Evolutionary conservation across 345 rosid genomes (phyloP).

Genomic region (Geranium brycei): DNA sequence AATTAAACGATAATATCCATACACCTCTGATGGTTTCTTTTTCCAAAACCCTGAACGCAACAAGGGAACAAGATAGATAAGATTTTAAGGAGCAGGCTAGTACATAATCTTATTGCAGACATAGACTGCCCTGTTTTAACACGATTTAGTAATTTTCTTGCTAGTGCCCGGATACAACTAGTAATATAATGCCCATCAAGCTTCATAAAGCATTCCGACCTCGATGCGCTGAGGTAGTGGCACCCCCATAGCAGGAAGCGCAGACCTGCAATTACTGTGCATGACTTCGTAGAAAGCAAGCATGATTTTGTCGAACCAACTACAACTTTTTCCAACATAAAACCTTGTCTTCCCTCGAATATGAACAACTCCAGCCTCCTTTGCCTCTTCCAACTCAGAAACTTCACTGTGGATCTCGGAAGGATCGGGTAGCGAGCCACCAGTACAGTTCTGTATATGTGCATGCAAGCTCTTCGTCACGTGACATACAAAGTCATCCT

Average conservation of each 20-base stretch:
- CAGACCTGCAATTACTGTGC: slow-evolving; percentile 52
- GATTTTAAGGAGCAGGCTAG: no score
- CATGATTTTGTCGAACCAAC: slow-evolving; percentile 40
- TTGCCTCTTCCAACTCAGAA: slow-evolving; percentile 26
- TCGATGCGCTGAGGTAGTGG: slow-evolving; percentile 38
- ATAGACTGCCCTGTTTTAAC: no score
- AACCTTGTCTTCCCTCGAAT: slow-evolving; percentile 58
- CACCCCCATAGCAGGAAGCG: slow-evolving; percentile 45
- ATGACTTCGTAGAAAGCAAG: slow-evolving; percentile 48
- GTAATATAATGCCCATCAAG: slow-evolving; percentile 12
- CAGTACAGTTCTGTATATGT: slow-evolving; percentile 16
- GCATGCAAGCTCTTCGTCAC: slow-evolving; percentile 28
- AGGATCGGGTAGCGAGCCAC: slow-evolving; percentile 1
- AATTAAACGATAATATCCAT: no score
- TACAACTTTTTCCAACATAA: slow-evolving; percentile 26
- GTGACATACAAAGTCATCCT: slow-evolving; percentile 34
- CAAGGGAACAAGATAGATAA: no score
- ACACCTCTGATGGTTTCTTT: no score
- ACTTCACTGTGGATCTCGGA: slow-evolving; percentile 23
- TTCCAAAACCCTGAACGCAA: no score
- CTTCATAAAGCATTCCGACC: slow-evolving; percentile 59
- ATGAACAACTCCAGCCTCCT: slow-evolving; percentile 36
- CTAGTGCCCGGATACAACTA: not conserved
- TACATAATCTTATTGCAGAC: no score
- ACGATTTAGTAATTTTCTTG: not conserved